Evolutionary conservation across 2,329 filamentous ascomycete genomes (phyloP).

Genomic region (Aspergillus sp.): DNA sequence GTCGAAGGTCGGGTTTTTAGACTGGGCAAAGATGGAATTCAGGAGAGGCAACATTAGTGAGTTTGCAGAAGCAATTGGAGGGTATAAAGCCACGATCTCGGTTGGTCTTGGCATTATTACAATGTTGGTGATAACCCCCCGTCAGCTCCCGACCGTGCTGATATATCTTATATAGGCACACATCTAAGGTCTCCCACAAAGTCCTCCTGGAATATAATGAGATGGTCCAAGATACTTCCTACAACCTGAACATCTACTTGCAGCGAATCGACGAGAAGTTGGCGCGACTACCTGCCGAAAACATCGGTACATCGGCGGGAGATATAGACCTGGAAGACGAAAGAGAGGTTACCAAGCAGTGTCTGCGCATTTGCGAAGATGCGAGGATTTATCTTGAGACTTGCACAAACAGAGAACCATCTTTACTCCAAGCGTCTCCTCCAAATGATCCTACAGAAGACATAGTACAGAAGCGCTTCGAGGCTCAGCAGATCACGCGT

Average conservation of each 20-base stretch:
- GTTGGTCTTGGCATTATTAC: conserved; percentile 39
- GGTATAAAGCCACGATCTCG: conserved; percentile 43
- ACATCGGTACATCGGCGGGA: conserved; percentile 16
- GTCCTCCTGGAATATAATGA: conserved; percentile 40
- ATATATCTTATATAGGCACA: conserved; percentile 28
- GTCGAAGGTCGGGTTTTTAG: conserved; percentile 35
- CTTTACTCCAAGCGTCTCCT: conserved; percentile 14
- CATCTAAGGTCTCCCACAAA: conserved; percentile 27
- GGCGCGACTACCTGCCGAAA: conserved; percentile 18
- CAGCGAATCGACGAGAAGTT: conserved; percentile 40
- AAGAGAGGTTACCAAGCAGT: conserved; percentile 38
- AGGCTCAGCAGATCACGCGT: conserved; percentile 35
- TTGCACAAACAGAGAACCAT: conserved; percentile 28
- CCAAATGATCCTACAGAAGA: conserved; percentile 7
- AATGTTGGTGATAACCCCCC: conserved; percentile 30
- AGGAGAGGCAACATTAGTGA: conserved; percentile 42
- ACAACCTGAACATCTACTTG: conserved; percentile 37
- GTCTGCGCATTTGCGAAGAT: conserved; percentile 42
- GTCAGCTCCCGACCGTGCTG: conserved; percentile 17
- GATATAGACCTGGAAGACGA: conserved; percentile 38
- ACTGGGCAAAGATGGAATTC: conserved; percentile 46
- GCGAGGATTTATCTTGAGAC: conserved; percentile 37
- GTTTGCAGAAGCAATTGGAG: conserved; percentile 40
- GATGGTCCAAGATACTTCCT: conserved; percentile 39
- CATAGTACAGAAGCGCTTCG: conserved; percentile 23